Percentiles rank a stretch among this genome's conserved stretches.
phyloP scores from a whole-genome alignment of 106 monocot species.

The Acorus gramineus region DNA sequence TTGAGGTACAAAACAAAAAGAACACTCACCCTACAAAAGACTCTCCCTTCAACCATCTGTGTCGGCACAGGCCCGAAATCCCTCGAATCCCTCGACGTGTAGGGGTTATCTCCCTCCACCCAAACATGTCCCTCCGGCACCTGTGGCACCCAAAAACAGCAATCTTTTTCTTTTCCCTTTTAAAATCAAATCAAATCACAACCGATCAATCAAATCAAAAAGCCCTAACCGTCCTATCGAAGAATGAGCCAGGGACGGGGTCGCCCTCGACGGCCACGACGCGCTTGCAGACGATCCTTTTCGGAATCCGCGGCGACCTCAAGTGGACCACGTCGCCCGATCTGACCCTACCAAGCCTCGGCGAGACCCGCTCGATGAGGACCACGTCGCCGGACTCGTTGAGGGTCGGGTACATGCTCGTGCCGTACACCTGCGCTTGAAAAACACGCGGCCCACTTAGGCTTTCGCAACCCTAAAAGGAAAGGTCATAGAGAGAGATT shows the following conservation, averaged over 20 bases:
- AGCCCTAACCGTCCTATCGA: slow-evolving; percentile 26
- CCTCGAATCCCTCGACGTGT: slow-evolving; percentile 77
- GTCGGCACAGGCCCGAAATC: slow-evolving; percentile 62
- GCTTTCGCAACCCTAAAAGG: neutral
- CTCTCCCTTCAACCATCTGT: slow-evolving; percentile 59
- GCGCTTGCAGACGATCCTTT: slow-evolving; percentile 54
- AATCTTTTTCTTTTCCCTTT: neutral
- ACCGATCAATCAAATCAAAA: neutral
- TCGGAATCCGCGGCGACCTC: slow-evolving; percentile 64
- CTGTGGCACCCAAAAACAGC: slow-evolving; percentile 20
- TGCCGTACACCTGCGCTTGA: slow-evolving; percentile 34
- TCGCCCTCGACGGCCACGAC: slow-evolving; percentile 81
- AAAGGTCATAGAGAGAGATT: neutral
- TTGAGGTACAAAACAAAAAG: neutral
- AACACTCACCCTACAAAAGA: slow-evolving; percentile 59
- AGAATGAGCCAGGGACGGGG: slow-evolving; percentile 29
- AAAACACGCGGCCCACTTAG: neutral
- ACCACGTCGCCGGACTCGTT: slow-evolving; percentile 74
- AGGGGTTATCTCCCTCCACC: slow-evolving; percentile 84
- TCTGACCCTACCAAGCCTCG: slow-evolving; percentile 19
- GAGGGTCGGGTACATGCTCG: slow-evolving; percentile 86
- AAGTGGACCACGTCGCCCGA: slow-evolving; percentile 60
- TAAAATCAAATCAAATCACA: neutral
- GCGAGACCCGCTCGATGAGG: slow-evolving; percentile 40
- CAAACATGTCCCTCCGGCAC: slow-evolving; percentile 83